phyloP scores from a whole-genome alignment of 345 rosid genomes.

The Acer negundo region DNA sequence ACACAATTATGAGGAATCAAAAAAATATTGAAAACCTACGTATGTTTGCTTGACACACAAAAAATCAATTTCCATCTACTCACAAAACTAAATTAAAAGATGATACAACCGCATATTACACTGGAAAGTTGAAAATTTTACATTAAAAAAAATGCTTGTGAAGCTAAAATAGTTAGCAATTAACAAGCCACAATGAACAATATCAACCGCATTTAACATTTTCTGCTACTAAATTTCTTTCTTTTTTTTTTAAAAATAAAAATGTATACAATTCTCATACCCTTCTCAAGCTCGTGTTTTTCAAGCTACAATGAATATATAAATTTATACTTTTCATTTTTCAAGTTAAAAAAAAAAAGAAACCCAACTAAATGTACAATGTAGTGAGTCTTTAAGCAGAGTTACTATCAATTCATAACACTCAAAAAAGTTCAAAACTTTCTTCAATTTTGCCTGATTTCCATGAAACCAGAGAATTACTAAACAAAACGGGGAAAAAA shows the following conservation, averaged over 20 bases:
- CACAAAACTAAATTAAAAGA: neutral
- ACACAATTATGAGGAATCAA: neutral
- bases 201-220: neutral
- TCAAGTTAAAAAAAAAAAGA: neutral
- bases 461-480: neutral
- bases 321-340: neutral
- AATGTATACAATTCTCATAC: neutral
- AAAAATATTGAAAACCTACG: neutral
- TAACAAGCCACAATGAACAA: neutral
- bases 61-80: conserved; percentile 3
- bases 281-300: neutral
- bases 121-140: neutral
- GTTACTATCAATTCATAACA: neutral
- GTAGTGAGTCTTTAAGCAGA: neutral
- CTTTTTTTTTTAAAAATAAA: neutral
- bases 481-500: neutral
- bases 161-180: neutral
- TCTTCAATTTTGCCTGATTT: neutral
- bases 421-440: neutral
- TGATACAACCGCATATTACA: neutral
- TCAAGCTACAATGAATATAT: neutral
- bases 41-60: neutral
- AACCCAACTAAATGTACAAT: neutral
- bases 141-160: neutral
- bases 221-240: neutral